Base-by-base conservation (phyloP, 257 asterid species). In the Linaria vulgaris region DNA sequence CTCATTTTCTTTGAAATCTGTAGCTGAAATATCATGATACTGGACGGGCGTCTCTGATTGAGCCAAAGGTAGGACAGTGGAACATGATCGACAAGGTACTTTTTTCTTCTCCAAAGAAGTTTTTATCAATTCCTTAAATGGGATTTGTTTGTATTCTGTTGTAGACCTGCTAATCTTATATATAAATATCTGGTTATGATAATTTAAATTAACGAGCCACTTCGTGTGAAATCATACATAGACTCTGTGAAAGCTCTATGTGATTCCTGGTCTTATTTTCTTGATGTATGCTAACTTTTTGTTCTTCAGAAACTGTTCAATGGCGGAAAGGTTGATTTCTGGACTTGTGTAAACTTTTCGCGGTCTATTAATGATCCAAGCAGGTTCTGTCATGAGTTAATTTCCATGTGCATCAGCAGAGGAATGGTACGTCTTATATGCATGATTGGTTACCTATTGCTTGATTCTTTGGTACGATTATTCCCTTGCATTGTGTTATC, bases 21-120 rank as follows among this genome's bases (percentile, higher is more conserved):
- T 83, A 91, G 98, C 76, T 91, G 12, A 80, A 61, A 63, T 91
- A 88, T 67, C 86, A 85, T 24, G 84, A 38, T 4, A 12, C 87
- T 37, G 96, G 98, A 20, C 21, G 50, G 38, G 72, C 83, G 44
- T 9, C 65, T 5, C 45, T 11, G 1, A 77, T 86, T 16, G 55
- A 68, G 16, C 98, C 98, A 4, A 44, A 23, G 41, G 88, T 86
- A 12, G 98, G 98, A 0, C 88, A 80, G 5, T 91, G 98, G 98
- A 88, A 86, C 48, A 88, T 91, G 96, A 88, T 83, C 0, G 68
- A 85, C 16, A 83, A 77, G 94, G 98, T 91, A 48, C 47, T 37
- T 23, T 45, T 27, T 64, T 16, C 31, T 56, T 45, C 8, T n/a
- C n/a, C n/a, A n/a, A n/a, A 6, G 34, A 21, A 54, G 17, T 6